A percentile compares a stretch with the other conserved stretches of the same genome.
Evolutionary conservation across 1,284 basidiomycete genomes (phyloP).

Genomic region (Stygiomarasmius scandens): DNA sequence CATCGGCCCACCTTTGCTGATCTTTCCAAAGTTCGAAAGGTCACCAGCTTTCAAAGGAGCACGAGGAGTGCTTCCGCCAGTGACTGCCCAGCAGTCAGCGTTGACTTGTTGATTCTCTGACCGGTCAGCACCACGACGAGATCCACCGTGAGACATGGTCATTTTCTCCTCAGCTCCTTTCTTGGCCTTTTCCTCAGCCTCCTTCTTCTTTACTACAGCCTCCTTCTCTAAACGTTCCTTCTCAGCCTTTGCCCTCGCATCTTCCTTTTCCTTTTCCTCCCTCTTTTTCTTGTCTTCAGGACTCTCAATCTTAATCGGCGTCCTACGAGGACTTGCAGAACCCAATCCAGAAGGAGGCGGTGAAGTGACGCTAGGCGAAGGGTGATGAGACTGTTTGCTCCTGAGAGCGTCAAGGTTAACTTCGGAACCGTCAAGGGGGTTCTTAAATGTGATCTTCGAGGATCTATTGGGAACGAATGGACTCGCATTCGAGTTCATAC

Average conservation of each 20-base stretch:
- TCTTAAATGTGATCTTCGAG: conserved; percentile 55
- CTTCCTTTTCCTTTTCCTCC: conserved; percentile 50
- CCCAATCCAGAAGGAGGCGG: conserved; percentile 41
- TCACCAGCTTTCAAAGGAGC: conserved; percentile 83
- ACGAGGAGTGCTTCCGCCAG: conserved; percentile 55
- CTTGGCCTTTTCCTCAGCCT: conserved; percentile 64
- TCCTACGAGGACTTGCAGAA: conserved; percentile 39
- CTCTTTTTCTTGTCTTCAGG: conserved; percentile 56
- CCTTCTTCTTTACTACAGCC: conserved; percentile 45
- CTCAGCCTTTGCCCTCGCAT: conserved; percentile 47
- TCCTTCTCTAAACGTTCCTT: conserved; percentile 37
- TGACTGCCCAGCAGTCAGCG: conserved; percentile 89
- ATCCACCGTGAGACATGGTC: conserved; percentile 69
- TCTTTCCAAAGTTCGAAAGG: conserved; percentile 86
- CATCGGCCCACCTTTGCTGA: conserved; percentile 62
- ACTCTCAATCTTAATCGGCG: conserved; percentile 57
- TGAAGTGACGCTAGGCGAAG: conserved; percentile 43
- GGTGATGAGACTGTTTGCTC: conserved; percentile 39
- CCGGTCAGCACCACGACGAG: conserved; percentile 84
- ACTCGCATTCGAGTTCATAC: conserved; percentile 62
- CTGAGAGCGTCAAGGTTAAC: conserved; percentile 57
- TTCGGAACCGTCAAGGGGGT: conserved; percentile 60
- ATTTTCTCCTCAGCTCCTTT: conserved; percentile 50
- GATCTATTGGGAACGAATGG: conserved; percentile 59
- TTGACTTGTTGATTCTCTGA: conserved; percentile 52